These are phyloP conservation scores for Botrytis galanthina DNA, from an alignment of 2,329 filamentous ascomycete genomes.

Conservation along the genomic window DNA sequence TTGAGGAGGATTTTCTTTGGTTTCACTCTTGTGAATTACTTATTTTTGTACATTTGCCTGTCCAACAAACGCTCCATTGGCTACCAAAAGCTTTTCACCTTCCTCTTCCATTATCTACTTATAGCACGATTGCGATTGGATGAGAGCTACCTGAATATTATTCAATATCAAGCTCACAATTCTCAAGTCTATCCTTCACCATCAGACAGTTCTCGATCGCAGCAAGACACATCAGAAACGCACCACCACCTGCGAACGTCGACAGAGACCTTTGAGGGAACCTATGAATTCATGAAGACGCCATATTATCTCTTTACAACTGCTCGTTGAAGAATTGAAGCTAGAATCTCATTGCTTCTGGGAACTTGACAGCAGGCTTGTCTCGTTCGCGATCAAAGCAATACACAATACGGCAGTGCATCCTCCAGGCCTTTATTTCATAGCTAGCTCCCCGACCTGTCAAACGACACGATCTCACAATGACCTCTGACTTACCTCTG, in stretches of 20 bases:
- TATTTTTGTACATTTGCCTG: background rate
- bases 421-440: too few species aligned
- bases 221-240: background rate
- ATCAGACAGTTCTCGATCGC: background rate
- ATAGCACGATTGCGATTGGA: background rate
- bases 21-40: background rate
- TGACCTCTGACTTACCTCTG: background rate
- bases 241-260: background rate
- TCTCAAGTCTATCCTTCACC: background rate
- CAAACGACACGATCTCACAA: background rate
- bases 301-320: background rate
- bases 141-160: background rate
- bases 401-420: too few species aligned
- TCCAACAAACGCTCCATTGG: background rate
- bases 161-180: background rate
- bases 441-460: background rate
- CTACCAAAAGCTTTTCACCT: background rate
- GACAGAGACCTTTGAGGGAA: too few species aligned
- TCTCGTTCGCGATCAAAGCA: too few species aligned
- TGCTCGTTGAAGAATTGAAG: background rate
- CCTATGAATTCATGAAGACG: too few species aligned
- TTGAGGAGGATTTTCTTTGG: background rate
- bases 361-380: background rate
- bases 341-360: background rate
- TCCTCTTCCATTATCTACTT: background rate